These are phyloP conservation scores for Syzygium aqueum DNA, from an alignment of 345 rosid genomes.

Conservation along the genomic window DNA sequence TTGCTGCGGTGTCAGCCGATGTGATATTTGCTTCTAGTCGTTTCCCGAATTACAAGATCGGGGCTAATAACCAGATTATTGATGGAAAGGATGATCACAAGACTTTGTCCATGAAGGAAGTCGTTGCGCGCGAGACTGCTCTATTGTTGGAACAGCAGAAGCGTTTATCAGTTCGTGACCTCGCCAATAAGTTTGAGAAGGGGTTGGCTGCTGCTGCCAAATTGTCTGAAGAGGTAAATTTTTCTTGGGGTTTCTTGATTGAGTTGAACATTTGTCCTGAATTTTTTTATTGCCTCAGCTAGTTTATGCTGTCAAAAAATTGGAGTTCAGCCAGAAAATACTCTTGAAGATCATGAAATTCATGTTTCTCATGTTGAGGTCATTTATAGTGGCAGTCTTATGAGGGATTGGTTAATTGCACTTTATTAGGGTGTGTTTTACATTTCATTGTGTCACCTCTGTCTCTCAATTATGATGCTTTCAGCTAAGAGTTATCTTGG, in stretches of 20 bases:
- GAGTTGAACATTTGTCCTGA: not conserved
- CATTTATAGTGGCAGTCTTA: not conserved
- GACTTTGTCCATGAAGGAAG: constrained; percentile 83
- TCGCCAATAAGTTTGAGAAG: constrained; percentile 85
- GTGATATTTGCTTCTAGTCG: constrained; percentile 75
- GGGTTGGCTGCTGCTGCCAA: constrained; percentile 96
- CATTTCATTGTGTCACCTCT: not conserved
- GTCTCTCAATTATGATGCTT: not conserved
- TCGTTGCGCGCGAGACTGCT: constrained; percentile 86
- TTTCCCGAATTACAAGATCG: constrained; percentile 78
- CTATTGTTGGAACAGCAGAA: constrained; percentile 86
- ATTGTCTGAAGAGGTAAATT: constrained; percentile 79
- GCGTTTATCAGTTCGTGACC: constrained; percentile 94
- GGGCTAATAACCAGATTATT: constrained; percentile 65
- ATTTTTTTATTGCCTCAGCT: not conserved
- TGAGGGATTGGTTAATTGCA: not conserved
- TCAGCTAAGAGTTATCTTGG: not conserved
- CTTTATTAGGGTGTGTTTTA: not conserved
- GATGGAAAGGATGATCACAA: constrained; percentile 69
- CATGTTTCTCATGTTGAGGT: not conserved
- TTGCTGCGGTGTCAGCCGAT: constrained; percentile 73
- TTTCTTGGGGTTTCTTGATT: not conserved
- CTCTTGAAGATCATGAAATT: not conserved
- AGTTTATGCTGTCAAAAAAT: not conserved
- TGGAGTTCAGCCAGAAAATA: not conserved